Evolutionary conservation across 805 yeast species (phyloP), one percentile per base, ranked within the genome.

Genomic region (Candida qinlingensis): DNA sequence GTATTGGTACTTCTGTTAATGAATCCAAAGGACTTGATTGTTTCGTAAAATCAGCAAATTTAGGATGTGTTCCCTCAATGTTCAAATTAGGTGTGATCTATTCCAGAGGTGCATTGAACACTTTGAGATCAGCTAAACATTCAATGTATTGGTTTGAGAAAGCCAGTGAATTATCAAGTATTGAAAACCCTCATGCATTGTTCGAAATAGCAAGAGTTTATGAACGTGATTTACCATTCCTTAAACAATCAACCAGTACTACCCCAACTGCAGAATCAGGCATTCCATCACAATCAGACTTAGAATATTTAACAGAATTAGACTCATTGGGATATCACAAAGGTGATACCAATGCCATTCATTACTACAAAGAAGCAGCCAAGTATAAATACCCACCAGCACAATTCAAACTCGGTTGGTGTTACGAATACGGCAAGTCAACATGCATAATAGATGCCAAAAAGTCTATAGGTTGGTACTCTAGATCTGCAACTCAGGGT

Each of bases 381-480:
- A 72, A 71, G 48, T 66, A 76, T 39, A 79, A 80, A 4, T 81
- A 85, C 57, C 67, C 85, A 5, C 80, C 85, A 28, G 79, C 92
- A 0, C 89, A 84, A 61, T 81, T 80, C 62, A 76, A 81, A 47
- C 66, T 86, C 39, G 95, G 92, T 3, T 76, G 81, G 60, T 81
- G 83, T 49, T 84, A 81, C 62, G 91, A 86, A 55, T 82, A 80
- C 57, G 94, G 94, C 3, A 72, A 77, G 36, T 62, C 80, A 28
- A 76, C 75, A 3, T 68, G 81, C 45, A 60, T 68, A 3, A 69
- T 79, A 1, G 80, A 81, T 54, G 74, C 87, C 5, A 69, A 73
- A 46, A 74, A 77, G 52, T 78, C 86, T 7, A 74, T 86, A 43
- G 85, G 85, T 11, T 87, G 92, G 91, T 87, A 85, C 63, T 71